phyloP scores from a whole-genome alignment of 164 flowering plant species.

The Magnolia kwangsiensis region DNA sequence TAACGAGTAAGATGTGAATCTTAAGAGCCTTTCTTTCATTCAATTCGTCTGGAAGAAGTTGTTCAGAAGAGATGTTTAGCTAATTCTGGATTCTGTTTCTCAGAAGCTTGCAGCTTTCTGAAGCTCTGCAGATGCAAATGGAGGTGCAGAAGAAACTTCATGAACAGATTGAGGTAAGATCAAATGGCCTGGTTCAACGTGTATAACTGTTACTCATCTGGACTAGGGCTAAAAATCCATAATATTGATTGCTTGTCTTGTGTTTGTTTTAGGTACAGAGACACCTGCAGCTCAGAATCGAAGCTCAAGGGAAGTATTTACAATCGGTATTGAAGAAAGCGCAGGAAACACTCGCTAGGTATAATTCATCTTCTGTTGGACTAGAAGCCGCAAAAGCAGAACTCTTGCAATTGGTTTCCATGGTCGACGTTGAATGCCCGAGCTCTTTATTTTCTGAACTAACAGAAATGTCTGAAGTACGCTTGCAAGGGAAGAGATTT shows the following conservation, averaged over 20 bases:
- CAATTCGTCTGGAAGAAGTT: not conserved
- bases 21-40: not conserved
- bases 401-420: conserved; percentile 55
- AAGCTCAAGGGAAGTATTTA: conserved; percentile 91
- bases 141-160: conserved; percentile 87
- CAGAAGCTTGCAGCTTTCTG: conserved; percentile 62
- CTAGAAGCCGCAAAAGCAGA: conserved; percentile 60
- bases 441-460: conserved; percentile 56
- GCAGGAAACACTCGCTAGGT: conserved; percentile 70
- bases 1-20: conserved; percentile 47
- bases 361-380: conserved; percentile 41
- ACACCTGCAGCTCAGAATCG: conserved; percentile 90
- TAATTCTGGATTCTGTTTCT: conserved; percentile 23
- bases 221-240: not conserved
- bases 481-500: conserved; percentile 21
- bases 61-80: not conserved
- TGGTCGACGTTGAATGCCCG: conserved; percentile 43
- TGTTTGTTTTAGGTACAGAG: conserved; percentile 67
- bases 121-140: conserved; percentile 80
- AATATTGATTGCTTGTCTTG: not conserved
- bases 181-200: not conserved
- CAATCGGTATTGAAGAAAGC: conserved; percentile 81
- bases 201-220: not conserved
- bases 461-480: conserved; percentile 43
- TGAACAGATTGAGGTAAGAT: conserved; percentile 80